Evolutionary conservation across 2,329 filamentous ascomycete species (phyloP), one percentile per base, ranked within the genome.

Genomic region (Niveomyces coronatus): DNA sequence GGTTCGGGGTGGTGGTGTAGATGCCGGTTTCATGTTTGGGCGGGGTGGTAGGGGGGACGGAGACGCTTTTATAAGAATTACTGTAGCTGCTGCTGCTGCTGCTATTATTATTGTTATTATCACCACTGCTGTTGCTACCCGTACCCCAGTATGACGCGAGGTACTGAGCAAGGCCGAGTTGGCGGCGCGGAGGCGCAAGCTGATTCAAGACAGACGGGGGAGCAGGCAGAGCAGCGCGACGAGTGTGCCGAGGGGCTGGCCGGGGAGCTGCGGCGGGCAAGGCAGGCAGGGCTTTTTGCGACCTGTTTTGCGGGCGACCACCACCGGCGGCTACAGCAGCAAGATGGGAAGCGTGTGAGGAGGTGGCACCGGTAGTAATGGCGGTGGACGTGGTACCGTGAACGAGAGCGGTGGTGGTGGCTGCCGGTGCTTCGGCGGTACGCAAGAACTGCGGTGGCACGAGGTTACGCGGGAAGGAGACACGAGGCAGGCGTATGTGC

Each of bases 401-500:
- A 4, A 31, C 11, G 15, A 31, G 29, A 11, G 18, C 15, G n/a
- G 30, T n/a, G 9, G 37, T 20, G 4, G 37, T 6, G 9, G 14
- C n/a, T n/a, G n/a, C 9, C 1, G 31, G 23, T 36, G 32, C 36
- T 27, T 31, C 31, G 33, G 27, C 18, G 28, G 16, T 11, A 30
- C 15, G 36, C 38, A 32, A 43, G 20, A 44, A 18, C 29, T 22
- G 17, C 34, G 13, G 34, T 26, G 15, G 26, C n/a, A 32, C 11
- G 23, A 38, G 29, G 30, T 16, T 32, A 13, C 36, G 36, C n/a
- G 36, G 36, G 22, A 70, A 52, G 30, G 50, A 49, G 30, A 58
- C 46, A 22, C 56, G 48, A 17, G 60, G 57, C 27, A 64, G 52
- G 43, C 53, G 52, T 31, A 50, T 46, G 11, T 52, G 31, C 31